Evolutionary conservation across 106 monocot species (phyloP).

Genomic region (Posidonia australis): DNA sequence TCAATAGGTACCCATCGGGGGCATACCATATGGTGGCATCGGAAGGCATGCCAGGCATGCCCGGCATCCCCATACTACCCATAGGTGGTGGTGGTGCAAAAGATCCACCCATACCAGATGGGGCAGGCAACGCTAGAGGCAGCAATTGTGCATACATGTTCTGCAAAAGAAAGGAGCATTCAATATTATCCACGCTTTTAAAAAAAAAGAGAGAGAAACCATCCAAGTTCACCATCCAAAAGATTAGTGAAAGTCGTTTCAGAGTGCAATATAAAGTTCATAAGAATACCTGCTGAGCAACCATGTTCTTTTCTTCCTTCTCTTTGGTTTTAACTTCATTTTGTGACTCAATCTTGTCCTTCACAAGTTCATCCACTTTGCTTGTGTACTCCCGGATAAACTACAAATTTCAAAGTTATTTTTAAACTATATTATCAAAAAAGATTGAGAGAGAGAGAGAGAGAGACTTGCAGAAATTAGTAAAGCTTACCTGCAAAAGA

Average conservation of each 20-base stretch:
- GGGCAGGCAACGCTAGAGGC: slow-evolving; percentile 89
- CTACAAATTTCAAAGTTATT: slow-evolving; percentile 19
- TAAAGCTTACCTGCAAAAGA: slow-evolving; percentile 56
- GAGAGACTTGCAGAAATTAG: background rate
- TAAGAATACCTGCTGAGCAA: slow-evolving; percentile 75
- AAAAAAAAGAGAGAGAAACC: background rate
- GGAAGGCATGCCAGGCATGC: slow-evolving; percentile 75
- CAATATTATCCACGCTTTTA: no score
- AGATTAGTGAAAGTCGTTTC: background rate
- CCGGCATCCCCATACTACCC: slow-evolving; percentile 48
- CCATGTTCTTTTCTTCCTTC: slow-evolving; percentile 86
- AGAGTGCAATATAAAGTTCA: background rate
- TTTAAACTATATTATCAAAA: background rate
- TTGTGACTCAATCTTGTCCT: slow-evolving; percentile 66
- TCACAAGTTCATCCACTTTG: slow-evolving; percentile 91
- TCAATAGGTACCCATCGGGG: slow-evolving; percentile 12
- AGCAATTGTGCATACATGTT: slow-evolving; percentile 98
- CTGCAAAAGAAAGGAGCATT: slow-evolving; percentile 23
- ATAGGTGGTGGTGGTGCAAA: slow-evolving; percentile 45
- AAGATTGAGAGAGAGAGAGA: no score
- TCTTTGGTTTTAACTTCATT: slow-evolving; percentile 79
- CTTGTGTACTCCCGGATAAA: slow-evolving; percentile 90
- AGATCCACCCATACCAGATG: slow-evolving; percentile 67
- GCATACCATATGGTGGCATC: slow-evolving; percentile 34
- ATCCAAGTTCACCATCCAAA: background rate